These are phyloP conservation scores for Lineolata rhizophorae DNA, from an alignment of 495 filamentous ascomycete genomes.

Conservation along the genomic window DNA sequence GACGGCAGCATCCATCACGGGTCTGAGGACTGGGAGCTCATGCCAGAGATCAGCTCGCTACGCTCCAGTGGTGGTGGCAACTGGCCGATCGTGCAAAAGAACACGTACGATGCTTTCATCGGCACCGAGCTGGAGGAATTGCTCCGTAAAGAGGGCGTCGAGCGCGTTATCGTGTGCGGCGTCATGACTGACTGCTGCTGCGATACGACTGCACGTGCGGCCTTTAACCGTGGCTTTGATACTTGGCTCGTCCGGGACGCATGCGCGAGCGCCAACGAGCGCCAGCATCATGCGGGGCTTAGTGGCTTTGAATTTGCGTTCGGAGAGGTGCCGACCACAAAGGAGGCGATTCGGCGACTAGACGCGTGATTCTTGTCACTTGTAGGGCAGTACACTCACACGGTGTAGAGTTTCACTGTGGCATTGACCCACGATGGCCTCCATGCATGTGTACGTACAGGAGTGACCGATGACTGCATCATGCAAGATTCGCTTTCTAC, in stretches of 20 bases:
- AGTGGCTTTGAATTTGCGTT: constrained; percentile 16
- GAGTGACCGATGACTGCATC: too few relatives aligned
- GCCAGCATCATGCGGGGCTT: constrained; percentile 17
- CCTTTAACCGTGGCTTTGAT: constrained; percentile 23
- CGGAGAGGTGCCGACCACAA: constrained; percentile 16
- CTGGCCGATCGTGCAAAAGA: constrained; percentile 8
- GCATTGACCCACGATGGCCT: too few relatives aligned
- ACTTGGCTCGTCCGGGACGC: constrained; percentile 22
- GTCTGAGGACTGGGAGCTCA: constrained; percentile 15
- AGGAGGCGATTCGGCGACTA: constrained; percentile 17
- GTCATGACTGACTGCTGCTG: constrained; percentile 25
- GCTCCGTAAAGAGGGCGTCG: constrained; percentile 7
- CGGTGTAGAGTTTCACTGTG: too few relatives aligned
- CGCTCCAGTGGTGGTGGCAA: neutral
- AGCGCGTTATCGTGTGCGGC: constrained; percentile 19
- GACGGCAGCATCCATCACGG: constrained; percentile 14
- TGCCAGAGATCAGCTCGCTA: constrained; percentile 14
- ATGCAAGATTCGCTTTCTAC: too few relatives aligned
- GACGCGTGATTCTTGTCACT: too few relatives aligned
- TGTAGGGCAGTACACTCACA: too few relatives aligned
- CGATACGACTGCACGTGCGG: constrained; percentile 20
- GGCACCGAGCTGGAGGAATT: constrained; percentile 8
- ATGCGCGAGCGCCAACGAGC: constrained; percentile 15
- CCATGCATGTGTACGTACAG: too few relatives aligned
- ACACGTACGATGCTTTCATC: constrained; percentile 14